Evolutionary conservation across 805 yeast genomes (phyloP), one percentile per base, ranked within the genome.

Genomic region (Kluyveromyces nonfermentans): DNA sequence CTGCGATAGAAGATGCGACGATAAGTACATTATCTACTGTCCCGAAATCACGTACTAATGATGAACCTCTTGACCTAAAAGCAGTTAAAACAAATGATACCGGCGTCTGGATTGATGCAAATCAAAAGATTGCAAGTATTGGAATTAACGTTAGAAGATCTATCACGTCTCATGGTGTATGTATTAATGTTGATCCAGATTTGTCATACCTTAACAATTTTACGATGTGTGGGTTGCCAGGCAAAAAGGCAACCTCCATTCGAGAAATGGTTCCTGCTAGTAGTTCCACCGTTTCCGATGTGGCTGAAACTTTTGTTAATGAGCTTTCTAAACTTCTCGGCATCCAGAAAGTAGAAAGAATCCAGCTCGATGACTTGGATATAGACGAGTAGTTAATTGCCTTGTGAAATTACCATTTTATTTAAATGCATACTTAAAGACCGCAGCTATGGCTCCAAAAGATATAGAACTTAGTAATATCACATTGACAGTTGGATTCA

Each of bases 131-230:
- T 28, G 89, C 95, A 1, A 84, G 96, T 19, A 75, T 94, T 4
- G 98, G 98, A 0, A 78, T 90, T 41, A 88, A 87, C 55, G 80
- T 90, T 6, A 81, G 87, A 49, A 68, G 96, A 46, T 79, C 84
- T 10, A 73, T 93, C 28, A 86, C 97, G 0, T 79, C 93, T 1
- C 96, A 89, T 65, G 98, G 99, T 0, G 70, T 90, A 14, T 85
- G 90, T 1, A 72, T 93, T 36, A 93, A 93, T 57, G 80, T 85
- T 2, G 48, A 57, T 28, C 87, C 95, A 0, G 88, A 88, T 54
- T 69, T 87, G 36, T 71, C 75, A 33, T 84, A 73, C 63, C 72
- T 90, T 53, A 82, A 86, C 47, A 69, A 71, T 25, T 77, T 85
- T 49, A 80, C 78, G 5, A 85, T 95, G 73, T 93, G 98, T 67